phyloP scores from a whole-genome alignment of 306 rosid genomes.

The Acacia acuminata region DNA sequence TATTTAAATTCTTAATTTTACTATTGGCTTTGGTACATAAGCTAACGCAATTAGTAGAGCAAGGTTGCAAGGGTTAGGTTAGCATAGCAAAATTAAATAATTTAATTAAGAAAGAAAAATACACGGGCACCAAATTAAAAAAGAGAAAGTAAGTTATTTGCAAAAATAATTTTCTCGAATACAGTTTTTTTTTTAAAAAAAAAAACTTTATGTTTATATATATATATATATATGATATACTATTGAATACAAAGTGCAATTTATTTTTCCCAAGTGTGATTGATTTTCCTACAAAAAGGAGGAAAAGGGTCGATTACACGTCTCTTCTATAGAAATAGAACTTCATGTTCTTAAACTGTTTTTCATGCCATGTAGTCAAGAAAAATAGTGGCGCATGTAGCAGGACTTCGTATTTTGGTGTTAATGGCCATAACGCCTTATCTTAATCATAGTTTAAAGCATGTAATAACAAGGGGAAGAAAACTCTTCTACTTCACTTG shows the following conservation, averaged over 20 bases:
- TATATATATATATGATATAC: not conserved
- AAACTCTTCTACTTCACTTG: not conserved
- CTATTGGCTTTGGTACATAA: too few relatives aligned
- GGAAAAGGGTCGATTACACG: not conserved
- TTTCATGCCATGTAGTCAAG: not conserved
- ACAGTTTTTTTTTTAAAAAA: too few relatives aligned
- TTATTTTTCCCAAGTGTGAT: not conserved
- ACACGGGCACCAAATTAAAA: too few relatives aligned
- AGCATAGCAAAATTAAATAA: too few relatives aligned
- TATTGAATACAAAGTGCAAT: not conserved
- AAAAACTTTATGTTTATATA: not conserved
- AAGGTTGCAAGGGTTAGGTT: too few relatives aligned
- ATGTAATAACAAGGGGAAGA: not conserved
- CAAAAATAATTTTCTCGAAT: too few relatives aligned
- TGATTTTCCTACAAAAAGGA: not conserved
- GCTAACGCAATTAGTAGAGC: too few relatives aligned
- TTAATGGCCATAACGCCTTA: not conserved
- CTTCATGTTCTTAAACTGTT: not conserved
- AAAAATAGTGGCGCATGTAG: not conserved
- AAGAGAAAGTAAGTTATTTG: too few relatives aligned
- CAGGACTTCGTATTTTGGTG: not conserved
- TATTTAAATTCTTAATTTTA: too few relatives aligned
- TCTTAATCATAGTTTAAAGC: not conserved
- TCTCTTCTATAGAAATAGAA: not conserved
- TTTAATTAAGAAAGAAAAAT: too few relatives aligned